Percentiles rank a stretch among this genome's conserved stretches.
These are phyloP conservation scores for Aspergillus sojae DNA, from an alignment of 2,329 filamentous ascomycete genomes.

Conservation along the genomic window DNA sequence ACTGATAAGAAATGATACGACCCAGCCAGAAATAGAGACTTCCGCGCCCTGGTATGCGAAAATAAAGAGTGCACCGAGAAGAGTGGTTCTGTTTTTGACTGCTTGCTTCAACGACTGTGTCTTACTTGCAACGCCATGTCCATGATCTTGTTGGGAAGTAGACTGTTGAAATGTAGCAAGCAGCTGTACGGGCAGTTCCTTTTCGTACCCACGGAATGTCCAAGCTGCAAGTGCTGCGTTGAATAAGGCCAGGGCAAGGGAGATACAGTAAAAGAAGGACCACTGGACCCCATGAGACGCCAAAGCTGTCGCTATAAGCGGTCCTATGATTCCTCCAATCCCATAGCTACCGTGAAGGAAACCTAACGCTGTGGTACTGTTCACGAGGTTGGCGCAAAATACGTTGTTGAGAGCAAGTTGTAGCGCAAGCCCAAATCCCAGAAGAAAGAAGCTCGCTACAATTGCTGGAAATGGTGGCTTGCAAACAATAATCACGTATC, in stretches of 20 bases:
- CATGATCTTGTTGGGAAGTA: constrained; percentile 41
- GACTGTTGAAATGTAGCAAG: constrained; percentile 48
- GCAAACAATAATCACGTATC: constrained; percentile 66
- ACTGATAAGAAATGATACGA: constrained; percentile 80
- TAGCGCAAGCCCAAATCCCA: constrained; percentile 57
- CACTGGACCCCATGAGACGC: constrained; percentile 64
- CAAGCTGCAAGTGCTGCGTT: constrained; percentile 64
- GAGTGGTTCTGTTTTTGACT: constrained; percentile 58
- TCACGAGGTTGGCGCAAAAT: constrained; percentile 57
- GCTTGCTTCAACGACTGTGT: constrained; percentile 49
- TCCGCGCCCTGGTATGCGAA: constrained; percentile 86
- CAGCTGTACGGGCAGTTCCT: constrained; percentile 55
- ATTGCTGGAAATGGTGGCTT: constrained; percentile 72
- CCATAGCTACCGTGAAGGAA: constrained; percentile 50
- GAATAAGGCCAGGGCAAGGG: constrained; percentile 59
- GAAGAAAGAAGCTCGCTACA: constrained; percentile 64
- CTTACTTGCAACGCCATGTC: constrained; percentile 29
- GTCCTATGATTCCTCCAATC: constrained; percentile 64
- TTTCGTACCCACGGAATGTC: constrained; percentile 59
- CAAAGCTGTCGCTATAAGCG: constrained; percentile 74
- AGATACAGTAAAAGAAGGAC: constrained; percentile 73
- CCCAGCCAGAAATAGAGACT: constrained; percentile 82
- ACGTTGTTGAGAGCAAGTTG: constrained; percentile 60
- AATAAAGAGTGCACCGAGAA: constrained; percentile 78
- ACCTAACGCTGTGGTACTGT: constrained; percentile 53